Conservation (phyloP, 768 basidiomycete species). For the Lactarius pseudohatsudake region DNA sequence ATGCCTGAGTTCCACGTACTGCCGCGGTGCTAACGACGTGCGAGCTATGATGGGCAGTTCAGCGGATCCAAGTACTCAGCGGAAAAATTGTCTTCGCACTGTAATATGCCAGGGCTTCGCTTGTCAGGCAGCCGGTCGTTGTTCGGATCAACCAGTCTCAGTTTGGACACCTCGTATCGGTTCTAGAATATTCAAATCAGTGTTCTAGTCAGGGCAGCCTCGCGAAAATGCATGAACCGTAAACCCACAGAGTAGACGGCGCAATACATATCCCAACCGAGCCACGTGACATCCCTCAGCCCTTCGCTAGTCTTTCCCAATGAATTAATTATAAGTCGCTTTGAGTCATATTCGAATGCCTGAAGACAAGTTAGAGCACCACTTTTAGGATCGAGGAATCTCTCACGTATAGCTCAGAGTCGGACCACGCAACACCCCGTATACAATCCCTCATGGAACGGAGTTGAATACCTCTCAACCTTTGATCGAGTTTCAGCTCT, state of each 20-base stretch:
- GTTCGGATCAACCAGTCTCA: constrained; percentile 31
- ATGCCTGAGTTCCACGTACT: constrained; percentile 17
- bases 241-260: constrained; percentile 30
- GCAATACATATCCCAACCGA: constrained; percentile 26
- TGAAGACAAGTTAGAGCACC: constrained; percentile 7
- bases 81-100: constrained; percentile 11
- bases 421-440: constrained; percentile 29
- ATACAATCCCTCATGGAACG: constrained; percentile 38
- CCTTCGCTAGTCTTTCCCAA: constrained; percentile 1
- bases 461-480: constrained; percentile 35
- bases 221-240: neutral
- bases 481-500: constrained; percentile 33
- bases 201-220: neutral
- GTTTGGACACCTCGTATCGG: constrained; percentile 25
- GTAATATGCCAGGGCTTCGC: constrained; percentile 5
- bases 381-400: no score
- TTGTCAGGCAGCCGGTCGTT: constrained; percentile 21
- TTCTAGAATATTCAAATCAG: constrained; percentile 28
- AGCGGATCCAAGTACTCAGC: neutral
- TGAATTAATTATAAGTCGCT: constrained; percentile 7
- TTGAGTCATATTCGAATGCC: constrained; percentile 21
- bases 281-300: constrained; percentile 21
- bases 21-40: constrained; percentile 18
- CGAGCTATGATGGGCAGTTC: constrained; percentile 19
- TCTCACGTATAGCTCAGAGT: constrained; percentile 30